A percentile compares a stretch with the other conserved stretches of the same genome.
phyloP scores from a whole-genome alignment of 345 rosid species.

The Salix dunnii region DNA sequence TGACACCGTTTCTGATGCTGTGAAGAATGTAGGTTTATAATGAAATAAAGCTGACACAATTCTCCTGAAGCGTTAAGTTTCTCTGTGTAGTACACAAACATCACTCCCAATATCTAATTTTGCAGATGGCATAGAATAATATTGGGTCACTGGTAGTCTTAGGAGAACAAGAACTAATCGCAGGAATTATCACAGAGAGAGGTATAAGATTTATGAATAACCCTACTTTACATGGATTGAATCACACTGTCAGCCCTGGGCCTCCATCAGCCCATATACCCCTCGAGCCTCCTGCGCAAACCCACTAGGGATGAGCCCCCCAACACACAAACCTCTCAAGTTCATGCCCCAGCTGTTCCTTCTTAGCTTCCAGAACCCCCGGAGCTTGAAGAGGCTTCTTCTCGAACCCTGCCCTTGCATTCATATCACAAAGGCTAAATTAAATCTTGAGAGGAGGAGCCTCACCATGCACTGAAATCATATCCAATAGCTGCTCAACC shows the following conservation, averaged over 20 bases:
- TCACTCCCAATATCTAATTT: not conserved
- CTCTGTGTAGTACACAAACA: not conserved
- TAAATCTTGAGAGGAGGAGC: constrained; percentile 63
- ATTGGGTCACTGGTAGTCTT: constrained; percentile 87
- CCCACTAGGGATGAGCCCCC: constrained; percentile 58
- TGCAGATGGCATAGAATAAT: constrained; percentile 83
- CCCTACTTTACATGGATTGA: not conserved
- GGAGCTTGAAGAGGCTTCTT: constrained; percentile 80
- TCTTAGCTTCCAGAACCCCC: constrained; percentile 45
- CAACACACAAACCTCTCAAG: constrained; percentile 55
- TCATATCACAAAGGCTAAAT: constrained; percentile 78
- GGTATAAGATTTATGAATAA: constrained; percentile 31
- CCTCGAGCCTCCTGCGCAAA: constrained; percentile 63
- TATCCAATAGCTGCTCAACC: constrained; percentile 68
- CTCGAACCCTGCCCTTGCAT: constrained; percentile 54
- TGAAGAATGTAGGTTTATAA: constrained; percentile 52
- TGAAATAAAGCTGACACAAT: not conserved
- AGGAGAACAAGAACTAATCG: constrained; percentile 58
- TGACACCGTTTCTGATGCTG: constrained; percentile 74
- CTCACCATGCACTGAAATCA: constrained; percentile 74
- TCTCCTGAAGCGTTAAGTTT: not conserved
- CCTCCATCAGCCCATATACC: constrained; percentile 50
- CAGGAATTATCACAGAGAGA: constrained; percentile 91
- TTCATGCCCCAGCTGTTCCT: constrained; percentile 50
- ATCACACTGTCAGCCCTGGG: constrained; percentile 27